phyloP scores from a whole-genome alignment of 2,329 filamentous ascomycete species.

The Didymellaceae sp. region DNA sequence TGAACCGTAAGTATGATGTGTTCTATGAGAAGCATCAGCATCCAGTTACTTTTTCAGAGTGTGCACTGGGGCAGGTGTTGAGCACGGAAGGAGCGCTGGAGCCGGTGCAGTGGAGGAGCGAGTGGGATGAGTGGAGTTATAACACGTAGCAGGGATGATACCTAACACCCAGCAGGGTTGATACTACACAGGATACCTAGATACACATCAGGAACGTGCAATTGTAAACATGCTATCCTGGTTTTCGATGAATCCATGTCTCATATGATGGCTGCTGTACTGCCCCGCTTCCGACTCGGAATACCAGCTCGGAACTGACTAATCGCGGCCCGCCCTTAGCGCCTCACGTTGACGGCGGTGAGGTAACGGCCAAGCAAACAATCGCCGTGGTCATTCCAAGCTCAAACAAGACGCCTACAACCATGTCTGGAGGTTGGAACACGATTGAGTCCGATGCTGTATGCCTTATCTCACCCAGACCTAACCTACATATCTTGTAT shows the following conservation, averaged over 20 bases:
- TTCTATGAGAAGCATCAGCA: conserved; percentile 61
- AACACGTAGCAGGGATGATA: conserved; percentile 11
- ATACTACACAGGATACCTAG: no score
- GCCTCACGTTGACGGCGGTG: neutral
- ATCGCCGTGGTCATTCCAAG: neutral
- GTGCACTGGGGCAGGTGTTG: conserved; percentile 63
- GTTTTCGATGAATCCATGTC: no score
- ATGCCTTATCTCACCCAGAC: conserved; percentile 45
- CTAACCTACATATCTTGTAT: no score
- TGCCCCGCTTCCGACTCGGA: conserved; percentile 5
- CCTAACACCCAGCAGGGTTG: no score
- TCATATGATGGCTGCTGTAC: no score
- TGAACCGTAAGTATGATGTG: conserved; percentile 56
- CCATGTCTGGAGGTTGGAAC: conserved; percentile 79
- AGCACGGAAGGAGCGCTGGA: conserved; percentile 58
- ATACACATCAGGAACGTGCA: no score
- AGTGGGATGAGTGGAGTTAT: conserved; percentile 30
- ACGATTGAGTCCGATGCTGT: conserved; percentile 98
- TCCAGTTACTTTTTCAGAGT: conserved; percentile 61
- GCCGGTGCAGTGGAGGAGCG: conserved; percentile 22
- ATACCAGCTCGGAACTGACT: conserved; percentile 10
- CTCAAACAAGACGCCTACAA: neutral
- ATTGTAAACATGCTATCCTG: no score
- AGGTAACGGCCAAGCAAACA: conserved; percentile 2
- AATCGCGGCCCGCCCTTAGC: conserved; percentile 6